Evolutionary conservation across 495 filamentous ascomycete genomes (phyloP), one percentile per base, ranked within the genome.

Genomic region (Staphylotrichum tortipilum): DNA sequence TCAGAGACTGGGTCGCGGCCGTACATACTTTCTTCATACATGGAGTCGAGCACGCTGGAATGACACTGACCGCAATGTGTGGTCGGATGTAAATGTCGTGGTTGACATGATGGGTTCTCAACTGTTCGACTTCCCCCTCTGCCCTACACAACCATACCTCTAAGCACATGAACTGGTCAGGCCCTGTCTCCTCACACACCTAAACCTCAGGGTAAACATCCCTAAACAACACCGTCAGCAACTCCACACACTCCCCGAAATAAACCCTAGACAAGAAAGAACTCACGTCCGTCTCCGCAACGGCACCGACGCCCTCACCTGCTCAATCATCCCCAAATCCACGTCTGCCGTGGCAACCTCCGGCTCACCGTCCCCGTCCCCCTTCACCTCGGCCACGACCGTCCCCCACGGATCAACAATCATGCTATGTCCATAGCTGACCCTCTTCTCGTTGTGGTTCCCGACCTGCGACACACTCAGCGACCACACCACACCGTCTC

Each of bases 371-470:
- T 56, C 57, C 21, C 61, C 61, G 55, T 80, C 69, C 53, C 73
- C 75, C n/a, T n/a, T n/a, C 26, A 90, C 66, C 54, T 82, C 72
- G 1, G 80, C 76, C 19, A 92, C 38, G 3, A 96, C 75, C 38
- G 78, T 75, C 0, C 91, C 91, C 91, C 91, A 95, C 0, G 91
- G 91, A 57, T 84, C 81, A 15, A 96, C 75, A 31, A 95, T 83
- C 75, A 94, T 83, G 41, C 87, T 85, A 65, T 90, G 84, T 1
- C 92, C 92, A 67, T 94, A 96, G 69, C 87, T 94, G 22, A 72
- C 71, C 39, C 91, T 69, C 61, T 81, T 84, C 57, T 84, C 83
- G 61, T 88, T 89, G 65, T 98, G 91, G 15, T 35, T 47, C 0
- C 62, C 62, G 2, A 26, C 47, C 49, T 52, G 18, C 2, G 14